phyloP scores from a whole-genome alignment of 805 yeast genomes.

The Kazachstania psychrophila region DNA sequence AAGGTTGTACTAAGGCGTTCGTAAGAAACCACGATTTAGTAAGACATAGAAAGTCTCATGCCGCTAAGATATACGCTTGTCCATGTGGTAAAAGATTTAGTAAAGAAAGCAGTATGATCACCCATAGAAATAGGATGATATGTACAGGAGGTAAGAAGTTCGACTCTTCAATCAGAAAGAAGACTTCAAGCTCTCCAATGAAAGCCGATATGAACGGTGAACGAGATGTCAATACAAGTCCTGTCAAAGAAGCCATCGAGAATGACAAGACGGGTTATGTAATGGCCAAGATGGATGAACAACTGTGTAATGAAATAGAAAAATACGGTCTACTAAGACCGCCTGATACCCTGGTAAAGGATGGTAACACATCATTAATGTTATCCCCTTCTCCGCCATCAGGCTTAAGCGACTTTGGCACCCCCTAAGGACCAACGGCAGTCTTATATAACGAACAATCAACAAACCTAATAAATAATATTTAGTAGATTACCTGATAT shows the following conservation, averaged over 20 bases:
- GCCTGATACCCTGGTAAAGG: constrained; percentile 1
- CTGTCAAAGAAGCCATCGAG: constrained; percentile 18
- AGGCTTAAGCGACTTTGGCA: constrained; percentile 25
- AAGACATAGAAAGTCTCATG: constrained; percentile 82
- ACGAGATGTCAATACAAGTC: constrained; percentile 11
- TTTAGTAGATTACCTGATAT: no score
- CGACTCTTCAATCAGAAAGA: constrained; percentile 22
- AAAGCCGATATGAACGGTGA: constrained; percentile 13
- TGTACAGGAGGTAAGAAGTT: constrained; percentile 59
- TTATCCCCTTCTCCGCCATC: constrained; percentile 14
- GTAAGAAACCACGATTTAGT: constrained; percentile 93
- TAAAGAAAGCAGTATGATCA: constrained; percentile 76
- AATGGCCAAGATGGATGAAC: constrained; percentile 19
- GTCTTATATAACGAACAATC: no score
- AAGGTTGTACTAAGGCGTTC: constrained; percentile 69
- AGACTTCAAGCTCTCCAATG: constrained; percentile 27
- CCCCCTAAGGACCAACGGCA: constrained; percentile 4
- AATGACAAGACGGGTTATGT: constrained; percentile 15
- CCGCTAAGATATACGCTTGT: constrained; percentile 62
- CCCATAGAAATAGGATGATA: constrained; percentile 71
- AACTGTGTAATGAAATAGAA: constrained; percentile 15
- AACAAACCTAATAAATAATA: no score
- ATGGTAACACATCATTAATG: constrained; percentile 1
- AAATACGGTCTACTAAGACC: constrained; percentile 16
- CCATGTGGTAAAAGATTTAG: constrained; percentile 93